Conservation (phyloP, 495 filamentous ascomycete genomes). For the Tuber calosporum region DNA sequence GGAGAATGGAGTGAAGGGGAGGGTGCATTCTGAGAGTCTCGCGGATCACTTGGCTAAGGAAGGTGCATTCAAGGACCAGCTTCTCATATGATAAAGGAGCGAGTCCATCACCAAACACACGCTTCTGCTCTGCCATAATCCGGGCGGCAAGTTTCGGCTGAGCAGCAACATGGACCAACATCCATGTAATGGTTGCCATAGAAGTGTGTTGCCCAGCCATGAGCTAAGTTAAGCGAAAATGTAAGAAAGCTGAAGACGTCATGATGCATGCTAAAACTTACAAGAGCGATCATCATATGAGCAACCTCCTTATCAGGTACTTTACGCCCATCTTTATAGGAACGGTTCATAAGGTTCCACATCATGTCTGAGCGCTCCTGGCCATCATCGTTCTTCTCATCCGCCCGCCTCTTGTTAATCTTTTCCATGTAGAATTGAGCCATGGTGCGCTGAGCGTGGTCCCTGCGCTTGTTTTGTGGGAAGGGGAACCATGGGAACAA, state of each 20-base stretch:
- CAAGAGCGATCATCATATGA: constrained; percentile 83
- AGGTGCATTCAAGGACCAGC: constrained; percentile 56
- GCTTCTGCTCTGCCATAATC: constrained; percentile 66
- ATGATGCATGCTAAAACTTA: neutral
- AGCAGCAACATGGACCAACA: constrained; percentile 68
- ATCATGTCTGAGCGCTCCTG: constrained; percentile 64
- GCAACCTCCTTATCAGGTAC: constrained; percentile 75
- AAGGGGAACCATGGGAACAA: constrained; percentile 80
- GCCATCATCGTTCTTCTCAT: constrained; percentile 41
- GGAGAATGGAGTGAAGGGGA: constrained; percentile 79
- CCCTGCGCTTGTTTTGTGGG: constrained; percentile 72
- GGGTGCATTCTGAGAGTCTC: constrained; percentile 75
- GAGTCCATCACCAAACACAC: constrained; percentile 56
- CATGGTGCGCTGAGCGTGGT: constrained; percentile 66
- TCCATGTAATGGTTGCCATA: constrained; percentile 72
- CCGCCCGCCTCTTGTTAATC: constrained; percentile 58
- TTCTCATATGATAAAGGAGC: constrained; percentile 59
- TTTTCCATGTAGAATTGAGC: constrained; percentile 70
- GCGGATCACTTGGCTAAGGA: constrained; percentile 65
- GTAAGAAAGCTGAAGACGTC: neutral
- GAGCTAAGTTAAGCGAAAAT: constrained; percentile 41
- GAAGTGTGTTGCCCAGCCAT: constrained; percentile 89
- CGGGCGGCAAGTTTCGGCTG: constrained; percentile 65
- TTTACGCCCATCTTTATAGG: constrained; percentile 63
- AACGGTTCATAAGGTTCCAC: constrained; percentile 70